phyloP scores from a whole-genome alignment of 2,329 filamentous ascomycete genomes.

The Thelonectria discophora region DNA sequence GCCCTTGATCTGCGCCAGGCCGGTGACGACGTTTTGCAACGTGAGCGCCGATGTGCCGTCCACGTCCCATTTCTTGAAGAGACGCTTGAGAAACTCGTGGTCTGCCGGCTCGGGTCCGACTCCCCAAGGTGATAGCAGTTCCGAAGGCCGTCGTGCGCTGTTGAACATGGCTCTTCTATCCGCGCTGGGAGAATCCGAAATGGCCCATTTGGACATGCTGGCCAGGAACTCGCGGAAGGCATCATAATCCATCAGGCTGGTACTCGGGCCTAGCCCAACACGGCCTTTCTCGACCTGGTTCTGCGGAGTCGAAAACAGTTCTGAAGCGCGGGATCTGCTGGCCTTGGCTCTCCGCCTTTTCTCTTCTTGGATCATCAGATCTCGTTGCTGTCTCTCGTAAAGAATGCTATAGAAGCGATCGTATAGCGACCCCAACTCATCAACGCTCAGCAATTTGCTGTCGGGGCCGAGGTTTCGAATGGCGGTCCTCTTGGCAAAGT shows the following conservation, averaged over 20 bases:
- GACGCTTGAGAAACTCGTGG: conserved; percentile 89
- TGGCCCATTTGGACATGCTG: conserved; percentile 89
- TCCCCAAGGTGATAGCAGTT: conserved; percentile 62
- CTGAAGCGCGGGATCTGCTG: conserved; percentile 54
- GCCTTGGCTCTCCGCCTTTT: conserved; percentile 71
- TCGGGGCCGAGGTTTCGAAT: conserved; percentile 96
- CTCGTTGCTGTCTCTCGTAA: conserved; percentile 89
- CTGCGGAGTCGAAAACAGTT: conserved; percentile 49
- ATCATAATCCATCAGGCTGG: conserved; percentile 96
- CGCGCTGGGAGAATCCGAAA: conserved; percentile 80
- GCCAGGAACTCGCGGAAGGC: conserved; percentile 95
- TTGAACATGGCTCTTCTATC: conserved; percentile 68
- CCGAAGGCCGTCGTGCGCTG: conserved; percentile 60
- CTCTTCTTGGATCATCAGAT: conserved; percentile 80
- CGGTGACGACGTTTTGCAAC: conserved; percentile 90
- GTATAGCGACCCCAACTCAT: conserved; percentile 89
- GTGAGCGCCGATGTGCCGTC: conserved; percentile 81
- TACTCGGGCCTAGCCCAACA: conserved; percentile 87
- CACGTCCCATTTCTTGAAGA: conserved; percentile 90
- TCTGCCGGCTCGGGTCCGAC: conserved; percentile 76
- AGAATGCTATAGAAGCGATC: conserved; percentile 93
- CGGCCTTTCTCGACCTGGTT: conserved; percentile 80
- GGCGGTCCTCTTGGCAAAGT: conserved; percentile 94
- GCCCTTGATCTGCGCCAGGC: conserved; percentile 90
- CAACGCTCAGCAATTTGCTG: conserved; percentile 86